Evolutionary conservation across 306 rosid genomes (phyloP), one percentile per base, ranked within the genome.

Genomic region (Sicyos baderoa): DNA sequence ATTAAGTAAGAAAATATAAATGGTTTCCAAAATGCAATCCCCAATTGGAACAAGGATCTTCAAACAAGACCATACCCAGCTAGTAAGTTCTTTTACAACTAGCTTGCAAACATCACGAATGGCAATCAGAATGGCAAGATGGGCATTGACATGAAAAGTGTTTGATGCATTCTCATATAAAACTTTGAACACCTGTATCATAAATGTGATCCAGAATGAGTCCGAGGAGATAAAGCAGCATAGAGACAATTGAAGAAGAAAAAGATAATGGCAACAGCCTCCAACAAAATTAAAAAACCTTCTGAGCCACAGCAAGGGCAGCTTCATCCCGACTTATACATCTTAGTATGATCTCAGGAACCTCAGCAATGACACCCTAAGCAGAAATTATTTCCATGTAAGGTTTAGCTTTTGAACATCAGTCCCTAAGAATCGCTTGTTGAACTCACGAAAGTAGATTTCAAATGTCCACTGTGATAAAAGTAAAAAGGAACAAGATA

Each of bases 31-130:
- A 51, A 5, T 16, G 23, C 49, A 61, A 29, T 12, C 22, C 15
- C 19, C 73, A 67, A 27, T 58, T 55, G 14, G 7, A 29, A 37
- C 50, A 71, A 71, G 14, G 18, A 65, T 13, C 66, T 4, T 70
- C 72, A 22, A 29, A 73, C 48, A 8, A 77, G 67, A 72, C 71
- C 92, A 71, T 85, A 94, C 99, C 99, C 99, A 94, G 76, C 96
- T 88, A 74, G 96, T 90, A 72, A 94, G 90, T 77, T 90, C 96
- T 86, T 87, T 94, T 40, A 88, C 94, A 78, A 88, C 97, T 77
- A 88, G 97, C 91, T 94, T 94, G 85, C 99, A 94, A 85, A 94
- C 99, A 85, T 94, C 99, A 19, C 99, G 97, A 70, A 94, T 88
- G 17, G 96, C 99, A 77, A 89, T 82, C 66, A 94, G 80, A 72